A percentile compares a stretch with the other conserved stretches of the same genome.
Conservation (phyloP, 768 basidiomycete species). For the Mycena maculata region DNA sequence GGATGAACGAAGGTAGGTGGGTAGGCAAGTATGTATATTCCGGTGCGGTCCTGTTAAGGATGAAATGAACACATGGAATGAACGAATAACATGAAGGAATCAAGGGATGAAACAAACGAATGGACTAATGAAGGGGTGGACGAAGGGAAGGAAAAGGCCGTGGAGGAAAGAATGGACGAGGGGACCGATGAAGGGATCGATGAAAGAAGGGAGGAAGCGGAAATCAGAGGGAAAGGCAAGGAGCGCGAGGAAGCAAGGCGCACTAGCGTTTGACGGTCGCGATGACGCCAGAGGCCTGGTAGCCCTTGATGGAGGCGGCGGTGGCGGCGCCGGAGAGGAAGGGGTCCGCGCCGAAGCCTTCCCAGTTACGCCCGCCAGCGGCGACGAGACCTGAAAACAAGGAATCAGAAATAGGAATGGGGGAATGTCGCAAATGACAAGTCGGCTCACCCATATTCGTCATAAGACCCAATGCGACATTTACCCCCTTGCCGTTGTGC, state of each 20-base stretch:
- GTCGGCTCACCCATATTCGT: constrained; percentile 33
- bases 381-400: constrained; percentile 14
- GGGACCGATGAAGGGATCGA: constrained; percentile 7
- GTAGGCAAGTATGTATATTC: no score
- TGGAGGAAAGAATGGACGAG: no score
- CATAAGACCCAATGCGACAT: constrained; percentile 43
- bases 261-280: constrained; percentile 51
- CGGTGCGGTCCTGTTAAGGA: no score
- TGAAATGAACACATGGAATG: no score
- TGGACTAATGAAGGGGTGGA: no score
- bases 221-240: constrained; percentile 20
- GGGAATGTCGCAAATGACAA: no score
- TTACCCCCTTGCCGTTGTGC: constrained; percentile 65
- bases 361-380: constrained; percentile 56
- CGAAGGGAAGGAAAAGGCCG: no score
- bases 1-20: no score
- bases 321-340: constrained; percentile 55
- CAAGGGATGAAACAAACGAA: no score
- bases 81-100: no score
- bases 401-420: background rate
- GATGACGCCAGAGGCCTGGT: constrained; percentile 52
- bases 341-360: constrained; percentile 58
- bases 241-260: no score
- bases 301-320: constrained; percentile 51
- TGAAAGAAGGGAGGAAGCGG: background rate